Evolutionary conservation across 1,284 basidiomycete genomes (phyloP), one percentile per base, ranked within the genome.

Genomic region (Sanghuangporus baumii): DNA sequence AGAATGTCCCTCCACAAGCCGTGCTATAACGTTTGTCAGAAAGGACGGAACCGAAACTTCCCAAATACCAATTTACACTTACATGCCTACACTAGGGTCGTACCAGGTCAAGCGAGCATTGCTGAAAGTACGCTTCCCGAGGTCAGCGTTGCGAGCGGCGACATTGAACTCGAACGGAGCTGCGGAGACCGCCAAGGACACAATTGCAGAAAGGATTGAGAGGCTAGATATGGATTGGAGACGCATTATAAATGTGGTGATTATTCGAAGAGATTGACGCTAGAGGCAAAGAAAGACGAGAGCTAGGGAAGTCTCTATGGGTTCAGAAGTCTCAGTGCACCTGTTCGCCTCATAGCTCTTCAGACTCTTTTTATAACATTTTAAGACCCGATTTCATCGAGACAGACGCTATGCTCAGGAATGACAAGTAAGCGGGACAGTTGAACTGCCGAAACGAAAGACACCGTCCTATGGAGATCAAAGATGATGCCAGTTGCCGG

Each of bases 21-120:
- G 78, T 78, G 38, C 77, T 78, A 34, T 7, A 8, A 58, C 7
- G 1, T 20, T 47, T 11, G n/a, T 46, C 37, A 34, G 26, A 12
- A 43, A 31, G 3, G 3, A 41, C 20, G 16, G 34, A 6, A n/a
- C n/a, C 37, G 23, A 16, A 34, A 23, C 26, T 40, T 16, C 18
- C 23, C 14, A 16, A n/a, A n/a, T 41, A 3, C 2, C 40, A 23
- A 47, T n/a, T 47, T 16, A 14, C 20, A 41, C 56, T 60, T 34
- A 46, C 11, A 75, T 81, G 73, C 67, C 86, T 83, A 81, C 66
- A 37, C 85, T 85, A 65, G 79, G 78, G 38, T 79, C 78, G 68
- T 87, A 87, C 67, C 71, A 87, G 16, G 84, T 84, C 69, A 76
- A 76, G 48, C 73, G 73, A 3, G 78, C 69, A 63, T 65, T 63